phyloP scores from a whole-genome alignment of 805 yeast genomes.

The Zygoascus tannicola region DNA sequence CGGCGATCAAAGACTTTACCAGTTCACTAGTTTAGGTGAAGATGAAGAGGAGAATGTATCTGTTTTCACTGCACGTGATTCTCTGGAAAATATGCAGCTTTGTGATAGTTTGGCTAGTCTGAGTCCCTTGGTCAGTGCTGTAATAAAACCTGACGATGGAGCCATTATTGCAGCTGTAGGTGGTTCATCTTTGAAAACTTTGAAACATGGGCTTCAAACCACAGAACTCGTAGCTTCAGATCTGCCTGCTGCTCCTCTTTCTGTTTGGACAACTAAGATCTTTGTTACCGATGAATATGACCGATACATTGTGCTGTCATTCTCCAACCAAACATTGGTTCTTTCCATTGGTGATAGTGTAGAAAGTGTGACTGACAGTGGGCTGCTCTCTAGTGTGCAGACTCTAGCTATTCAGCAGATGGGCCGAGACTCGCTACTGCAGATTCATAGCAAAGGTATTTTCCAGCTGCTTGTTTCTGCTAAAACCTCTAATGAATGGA shows the following conservation, averaged over 20 bases:
- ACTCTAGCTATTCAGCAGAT: slow-evolving; percentile 65
- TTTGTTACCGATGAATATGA: slow-evolving; percentile 40
- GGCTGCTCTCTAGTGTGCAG: slow-evolving; percentile 43
- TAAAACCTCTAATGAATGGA: slow-evolving; percentile 56
- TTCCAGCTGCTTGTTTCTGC: slow-evolving; percentile 17
- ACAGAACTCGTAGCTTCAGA: slow-evolving; percentile 64
- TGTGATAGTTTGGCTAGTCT: slow-evolving; percentile 32
- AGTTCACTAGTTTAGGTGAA: slow-evolving; percentile 29
- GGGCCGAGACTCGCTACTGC: slow-evolving; percentile 55
- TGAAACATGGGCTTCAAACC: slow-evolving; percentile 51
- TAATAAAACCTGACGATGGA: slow-evolving; percentile 19
- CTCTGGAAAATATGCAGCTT: slow-evolving; percentile 53
- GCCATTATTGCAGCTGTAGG: slow-evolving; percentile 27
- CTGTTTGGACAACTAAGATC: slow-evolving; percentile 55
- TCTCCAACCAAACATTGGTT: slow-evolving; percentile 59
- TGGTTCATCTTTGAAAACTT: slow-evolving; percentile 32
- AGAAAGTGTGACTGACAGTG: slow-evolving; percentile 62
- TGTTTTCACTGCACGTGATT: slow-evolving; percentile 20
- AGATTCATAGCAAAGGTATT: slow-evolving; percentile 61
- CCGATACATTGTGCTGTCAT: slow-evolving; percentile 56
- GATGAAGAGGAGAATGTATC: slow-evolving; percentile 4
- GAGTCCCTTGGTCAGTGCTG: slow-evolving; percentile 45
- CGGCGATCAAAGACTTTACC: slow-evolving; percentile 62
- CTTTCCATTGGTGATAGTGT: slow-evolving; percentile 72
- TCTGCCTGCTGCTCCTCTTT: slow-evolving; percentile 55